phyloP scores from a whole-genome alignment of 805 yeast genomes.

The Wickerhamomyces pijperi region DNA sequence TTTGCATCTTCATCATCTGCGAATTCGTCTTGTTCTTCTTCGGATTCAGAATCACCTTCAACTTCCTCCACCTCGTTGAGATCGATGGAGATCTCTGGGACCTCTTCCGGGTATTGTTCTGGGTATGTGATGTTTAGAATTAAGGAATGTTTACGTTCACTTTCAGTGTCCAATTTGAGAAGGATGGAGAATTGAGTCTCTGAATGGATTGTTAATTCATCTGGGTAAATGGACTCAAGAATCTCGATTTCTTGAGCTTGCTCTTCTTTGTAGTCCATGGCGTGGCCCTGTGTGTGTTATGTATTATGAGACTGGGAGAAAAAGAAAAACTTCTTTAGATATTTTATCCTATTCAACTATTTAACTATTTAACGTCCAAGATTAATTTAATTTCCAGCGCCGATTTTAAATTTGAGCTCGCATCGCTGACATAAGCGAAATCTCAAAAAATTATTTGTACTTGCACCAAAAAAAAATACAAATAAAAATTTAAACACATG shows the following conservation, averaged over 20 bases:
- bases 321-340: too few species aligned
- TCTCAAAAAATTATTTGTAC: not conserved
- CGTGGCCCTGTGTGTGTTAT: too few species aligned
- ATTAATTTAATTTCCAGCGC: too few species aligned
- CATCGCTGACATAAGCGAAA: too few species aligned
- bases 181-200: slow-evolving; percentile 42
- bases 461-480: too few species aligned
- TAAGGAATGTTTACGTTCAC: slow-evolving; percentile 47
- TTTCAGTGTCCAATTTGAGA: slow-evolving; percentile 56
- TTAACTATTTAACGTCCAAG: too few species aligned
- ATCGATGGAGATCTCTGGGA: slow-evolving; percentile 44
- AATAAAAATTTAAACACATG: not conserved
- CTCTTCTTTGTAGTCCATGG: slow-evolving; percentile 73
- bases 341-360: too few species aligned
- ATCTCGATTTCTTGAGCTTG: slow-evolving; percentile 87
- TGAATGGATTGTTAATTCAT: slow-evolving; percentile 42
- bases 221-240: slow-evolving; percentile 85
- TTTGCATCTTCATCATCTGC: slow-evolving; percentile 24
- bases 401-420: too few species aligned
- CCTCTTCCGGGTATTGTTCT: slow-evolving; percentile 69
- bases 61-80: slow-evolving; percentile 20
- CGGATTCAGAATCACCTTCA: slow-evolving; percentile 22
- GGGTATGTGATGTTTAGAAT: slow-evolving; percentile 61
- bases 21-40: slow-evolving; percentile 23
- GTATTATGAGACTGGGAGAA: too few species aligned